Evolutionary conservation across 495 filamentous ascomycete genomes (phyloP), one percentile per base, ranked within the genome.

Genomic region (Penicillium subrubescens): DNA sequence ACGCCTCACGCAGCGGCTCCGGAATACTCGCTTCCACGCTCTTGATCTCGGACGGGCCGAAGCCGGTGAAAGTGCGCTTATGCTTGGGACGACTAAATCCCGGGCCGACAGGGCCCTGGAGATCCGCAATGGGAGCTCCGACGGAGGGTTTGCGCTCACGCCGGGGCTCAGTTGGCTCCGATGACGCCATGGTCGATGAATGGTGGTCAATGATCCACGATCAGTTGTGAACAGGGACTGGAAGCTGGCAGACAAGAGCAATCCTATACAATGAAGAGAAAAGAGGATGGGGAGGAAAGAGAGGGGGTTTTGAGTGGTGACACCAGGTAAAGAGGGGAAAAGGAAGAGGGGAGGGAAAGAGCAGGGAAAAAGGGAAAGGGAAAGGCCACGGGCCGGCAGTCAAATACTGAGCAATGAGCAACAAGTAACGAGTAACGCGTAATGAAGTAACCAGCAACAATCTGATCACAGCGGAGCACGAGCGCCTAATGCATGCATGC

Each of bases 31-130:
- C 92, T 79, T 98, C 95, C 46, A 97, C 92, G 69, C 74, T 88
- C 84, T 97, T 97, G 82, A 97, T 98, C 69, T 98, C 94, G 3
- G 83, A 79, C 27, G 92, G 84, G 29, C 94, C 93, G 72, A 97
- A 94, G 11, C 95, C 95, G 5, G 95, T 99, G 66, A 89, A 89
- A 17, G 94, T 97, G 56, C 95, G 87, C 82, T 91, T 96, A 81
- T 99, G 95, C 80, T 98, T 98, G 21, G 95, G 95, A 59, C 94
- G 84, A 63, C 79, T 83, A 68, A 85, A 82, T 15, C 86, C 88
- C 5, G 91, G 91, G 3, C 89, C 89, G 59, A 97, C 83, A 3
- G 90, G 89, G 50, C 92, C 93, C 75, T 90, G 83, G 37, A 97
- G 87, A 68, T 93, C 91, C 44, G 89, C 85, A 68, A 97, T 87